Base-by-base conservation (phyloP, 441 rosid species). In the Cnidoscolus chayamansa region DNA sequence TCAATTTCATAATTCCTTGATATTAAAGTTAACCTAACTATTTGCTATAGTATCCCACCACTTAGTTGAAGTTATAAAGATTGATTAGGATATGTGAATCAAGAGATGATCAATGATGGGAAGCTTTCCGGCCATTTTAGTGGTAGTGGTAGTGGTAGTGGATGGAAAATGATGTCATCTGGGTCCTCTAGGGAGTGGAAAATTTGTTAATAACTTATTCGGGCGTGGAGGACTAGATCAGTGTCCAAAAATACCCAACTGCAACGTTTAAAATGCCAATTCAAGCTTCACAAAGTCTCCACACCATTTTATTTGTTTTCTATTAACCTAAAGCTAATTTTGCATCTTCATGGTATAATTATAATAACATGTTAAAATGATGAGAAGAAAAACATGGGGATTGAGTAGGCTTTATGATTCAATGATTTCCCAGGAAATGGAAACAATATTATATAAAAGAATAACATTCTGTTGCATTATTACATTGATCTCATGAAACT, bases 111-210 rank as follows among this genome's bases (percentile, higher is more conserved):
- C 30, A 1, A 25, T 13, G 20, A 64, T 45, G 9, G 55, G 53
- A 47, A 45, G 15, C 65, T 61, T 61, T 60, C 13, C 25, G 25
- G 25, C 25, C 35, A 9, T 37, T 35, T 13, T 13, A 25, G 8
- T 55, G 19, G 7, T 7, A 0, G 10, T 35, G 32, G 16, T 25
- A 25, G 8, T 55, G 19, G 7, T 7, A 0, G 10, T 35, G 32
- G 16, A 37, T 53, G 10, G 49, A 37, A 67, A 68, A 68, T 54
- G 71, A 68, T 54, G 62, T 53, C 19, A 6, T 32, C 13, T 49
- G 69, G 69, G 43, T 15, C 43, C 17, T 54, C 49, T 43, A 1
- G n/a, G 10, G 16, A 56, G 65, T 35, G 37, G 65, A 62, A 62
- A 25, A 25, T 25, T 13, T 62, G 8, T 7, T 50, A 7, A 51